Evolutionary conservation across 345 rosid genomes (phyloP).

Genomic region (Citrus hindsii): DNA sequence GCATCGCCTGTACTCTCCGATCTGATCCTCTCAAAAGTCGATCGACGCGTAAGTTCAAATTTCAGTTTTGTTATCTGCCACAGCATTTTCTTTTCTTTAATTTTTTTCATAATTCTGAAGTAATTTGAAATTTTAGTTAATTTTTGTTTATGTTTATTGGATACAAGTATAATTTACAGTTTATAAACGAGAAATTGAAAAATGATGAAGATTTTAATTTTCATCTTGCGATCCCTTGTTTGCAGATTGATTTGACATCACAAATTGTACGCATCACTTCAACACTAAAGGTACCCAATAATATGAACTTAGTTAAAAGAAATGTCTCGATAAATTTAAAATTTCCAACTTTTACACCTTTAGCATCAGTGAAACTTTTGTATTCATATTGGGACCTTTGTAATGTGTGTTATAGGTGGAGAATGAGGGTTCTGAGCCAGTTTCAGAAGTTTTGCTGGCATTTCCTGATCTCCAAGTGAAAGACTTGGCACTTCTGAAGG

Average conservation of each 20-base stretch:
- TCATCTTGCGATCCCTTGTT: not conserved
- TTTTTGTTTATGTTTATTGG: not conserved
- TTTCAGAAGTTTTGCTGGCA: slow-evolving; percentile 63
- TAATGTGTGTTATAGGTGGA: slow-evolving; percentile 45
- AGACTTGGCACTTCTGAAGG: slow-evolving; percentile 65
- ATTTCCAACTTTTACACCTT: not conserved
- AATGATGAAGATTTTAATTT: not conserved
- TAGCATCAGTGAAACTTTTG: not conserved
- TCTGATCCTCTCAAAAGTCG: slow-evolving; percentile 82
- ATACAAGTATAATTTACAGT: not conserved
- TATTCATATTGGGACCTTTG: not conserved
- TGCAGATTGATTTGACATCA: slow-evolving; percentile 88
- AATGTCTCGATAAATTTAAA: not conserved
- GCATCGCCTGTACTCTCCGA: slow-evolving; percentile 67
- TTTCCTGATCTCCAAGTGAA: slow-evolving; percentile 70
- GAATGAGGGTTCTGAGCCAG: slow-evolving; percentile 61
- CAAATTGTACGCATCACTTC: slow-evolving; percentile 68
- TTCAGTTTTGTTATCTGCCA: slow-evolving; percentile 7
- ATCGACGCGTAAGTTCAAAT: slow-evolving; percentile 73
- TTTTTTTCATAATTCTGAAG: not conserved
- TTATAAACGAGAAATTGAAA: not conserved
- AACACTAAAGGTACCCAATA: slow-evolving; percentile 57
- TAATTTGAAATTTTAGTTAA: not conserved
- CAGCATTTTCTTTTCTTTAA: not conserved
- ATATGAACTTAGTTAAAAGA: not conserved